phyloP scores from a whole-genome alignment of 2,329 filamentous ascomycete genomes.

The Pseudocercospora fuligena region DNA sequence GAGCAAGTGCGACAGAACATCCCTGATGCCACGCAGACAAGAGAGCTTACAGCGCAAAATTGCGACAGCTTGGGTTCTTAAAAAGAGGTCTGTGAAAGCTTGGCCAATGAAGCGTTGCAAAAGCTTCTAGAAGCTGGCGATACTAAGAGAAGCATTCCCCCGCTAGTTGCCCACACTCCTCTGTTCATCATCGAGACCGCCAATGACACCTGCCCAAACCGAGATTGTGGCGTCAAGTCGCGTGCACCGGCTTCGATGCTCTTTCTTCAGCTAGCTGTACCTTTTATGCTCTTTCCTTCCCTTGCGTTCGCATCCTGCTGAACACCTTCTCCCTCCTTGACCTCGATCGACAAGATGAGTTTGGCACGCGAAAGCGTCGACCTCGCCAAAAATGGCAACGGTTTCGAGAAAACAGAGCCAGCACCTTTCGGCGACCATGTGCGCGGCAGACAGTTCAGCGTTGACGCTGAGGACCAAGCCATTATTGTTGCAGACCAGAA shows the following conservation, averaged over 20 bases:
- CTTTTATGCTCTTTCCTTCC: background rate
- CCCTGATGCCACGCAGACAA: background rate
- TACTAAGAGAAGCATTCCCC: background rate
- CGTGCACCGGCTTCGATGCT: background rate
- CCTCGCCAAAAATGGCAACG: conserved; percentile 12
- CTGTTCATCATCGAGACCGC: background rate
- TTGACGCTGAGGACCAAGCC: conserved; percentile 19
- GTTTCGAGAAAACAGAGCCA: background rate
- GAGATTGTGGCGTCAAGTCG: conserved; percentile 1
- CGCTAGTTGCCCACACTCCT: background rate
- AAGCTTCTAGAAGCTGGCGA: background rate
- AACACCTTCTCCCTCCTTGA: background rate
- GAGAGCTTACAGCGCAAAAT: too few relatives aligned
- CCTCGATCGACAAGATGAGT: conserved; percentile 6
- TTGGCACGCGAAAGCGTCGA: conserved; percentile 6
- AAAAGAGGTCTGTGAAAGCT: too few relatives aligned
- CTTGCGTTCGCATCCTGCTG: background rate
- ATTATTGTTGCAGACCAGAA: conserved; percentile 29
- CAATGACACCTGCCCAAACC: conserved; percentile 2
- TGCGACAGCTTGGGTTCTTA: too few relatives aligned
- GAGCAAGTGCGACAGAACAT: background rate
- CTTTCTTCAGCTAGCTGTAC: background rate
- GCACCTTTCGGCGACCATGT: conserved; percentile 23
- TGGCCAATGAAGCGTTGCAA: background rate
- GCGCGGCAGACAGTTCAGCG: conserved; percentile 26